Evolutionary conservation across 768 basidiomycete species (phyloP).

Genomic region (Leccinum olivaceopallidum): DNA sequence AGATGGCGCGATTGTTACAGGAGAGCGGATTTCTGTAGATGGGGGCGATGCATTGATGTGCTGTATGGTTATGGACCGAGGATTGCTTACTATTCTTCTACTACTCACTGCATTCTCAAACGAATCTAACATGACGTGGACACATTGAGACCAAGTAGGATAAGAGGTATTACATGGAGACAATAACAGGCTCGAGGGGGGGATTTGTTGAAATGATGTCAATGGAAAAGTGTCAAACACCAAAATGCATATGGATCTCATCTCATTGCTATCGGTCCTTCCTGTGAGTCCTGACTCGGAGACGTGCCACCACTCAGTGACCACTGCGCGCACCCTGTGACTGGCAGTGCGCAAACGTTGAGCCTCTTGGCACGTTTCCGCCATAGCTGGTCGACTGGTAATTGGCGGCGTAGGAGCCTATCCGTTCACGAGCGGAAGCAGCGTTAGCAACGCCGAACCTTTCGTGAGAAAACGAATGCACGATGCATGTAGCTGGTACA

Average conservation of each 20-base stretch:
- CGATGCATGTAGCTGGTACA: not conserved
- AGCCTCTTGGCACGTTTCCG: constrained; percentile 14
- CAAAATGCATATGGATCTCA: not conserved
- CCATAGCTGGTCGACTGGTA: constrained; percentile 26
- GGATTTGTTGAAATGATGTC: not conserved
- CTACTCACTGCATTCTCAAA: constrained; percentile 2
- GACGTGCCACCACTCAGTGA: not conserved
- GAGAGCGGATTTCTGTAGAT: constrained; percentile 82
- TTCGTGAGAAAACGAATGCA: not conserved
- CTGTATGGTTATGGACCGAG: constrained; percentile 25
- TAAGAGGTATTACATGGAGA: not conserved
- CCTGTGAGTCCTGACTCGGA: not conserved
- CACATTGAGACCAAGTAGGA: not conserved
- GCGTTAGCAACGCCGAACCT: not conserved
- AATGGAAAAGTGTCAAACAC: not conserved
- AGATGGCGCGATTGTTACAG: constrained; percentile 88
- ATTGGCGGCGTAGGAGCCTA: constrained; percentile 16
- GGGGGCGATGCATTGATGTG: constrained; percentile 6
- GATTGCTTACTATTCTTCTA: constrained; percentile 16
- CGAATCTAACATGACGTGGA: not conserved
- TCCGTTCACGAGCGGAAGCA: not conserved
- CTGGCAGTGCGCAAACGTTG: constrained; percentile 12
- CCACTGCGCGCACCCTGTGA: constrained; percentile 7
- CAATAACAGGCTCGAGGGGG: not conserved
- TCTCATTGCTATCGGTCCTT: not conserved